Conservation (phyloP, 2,329 filamentous ascomycete genomes). For the Colletotrichum somersetense region DNA sequence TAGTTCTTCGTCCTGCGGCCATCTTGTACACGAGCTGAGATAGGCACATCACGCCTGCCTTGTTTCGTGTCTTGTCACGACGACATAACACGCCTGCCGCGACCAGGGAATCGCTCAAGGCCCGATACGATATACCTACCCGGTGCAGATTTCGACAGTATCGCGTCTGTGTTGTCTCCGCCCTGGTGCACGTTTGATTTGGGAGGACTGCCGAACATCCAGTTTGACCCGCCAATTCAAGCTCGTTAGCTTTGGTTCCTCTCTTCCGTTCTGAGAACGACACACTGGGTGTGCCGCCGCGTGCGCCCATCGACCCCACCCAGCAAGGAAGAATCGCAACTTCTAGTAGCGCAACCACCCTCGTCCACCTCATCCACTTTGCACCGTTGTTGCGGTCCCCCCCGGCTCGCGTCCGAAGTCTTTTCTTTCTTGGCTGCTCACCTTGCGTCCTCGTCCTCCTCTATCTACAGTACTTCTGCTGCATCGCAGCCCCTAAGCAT, state of each 20-base stretch:
- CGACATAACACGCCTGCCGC: not conserved
- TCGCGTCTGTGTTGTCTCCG: constrained; percentile 2
- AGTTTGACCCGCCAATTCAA: constrained; percentile 14
- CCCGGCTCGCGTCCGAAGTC: constrained; percentile 29
- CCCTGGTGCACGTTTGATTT: constrained; percentile 18
- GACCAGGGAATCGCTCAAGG: constrained; percentile 23
- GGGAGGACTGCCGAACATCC: constrained; percentile 18
- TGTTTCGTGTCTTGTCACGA: not conserved
- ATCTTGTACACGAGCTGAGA: not conserved
- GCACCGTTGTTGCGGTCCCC: constrained; percentile 19
- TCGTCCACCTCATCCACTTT: constrained; percentile 35
- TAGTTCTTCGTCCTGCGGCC: not conserved
- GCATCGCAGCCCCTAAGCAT: constrained; percentile 20
- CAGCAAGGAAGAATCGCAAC: constrained; percentile 37
- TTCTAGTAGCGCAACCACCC: constrained; percentile 32
- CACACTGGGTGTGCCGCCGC: constrained; percentile 32
- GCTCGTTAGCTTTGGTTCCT: constrained; percentile 8
- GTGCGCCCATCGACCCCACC: constrained; percentile 24
- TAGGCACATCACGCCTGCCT: not conserved
- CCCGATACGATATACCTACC: constrained; percentile 29
- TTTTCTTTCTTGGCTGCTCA: constrained; percentile 31
- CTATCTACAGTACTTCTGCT: constrained; percentile 19
- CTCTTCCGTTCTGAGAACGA: constrained; percentile 20
- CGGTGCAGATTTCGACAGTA: constrained; percentile 22
- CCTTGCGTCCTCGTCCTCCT: constrained; percentile 5